These are phyloP conservation scores for Trichosporon sp. DNA, from an alignment of 1,284 basidiomycete species.

Conservation along the genomic window DNA sequence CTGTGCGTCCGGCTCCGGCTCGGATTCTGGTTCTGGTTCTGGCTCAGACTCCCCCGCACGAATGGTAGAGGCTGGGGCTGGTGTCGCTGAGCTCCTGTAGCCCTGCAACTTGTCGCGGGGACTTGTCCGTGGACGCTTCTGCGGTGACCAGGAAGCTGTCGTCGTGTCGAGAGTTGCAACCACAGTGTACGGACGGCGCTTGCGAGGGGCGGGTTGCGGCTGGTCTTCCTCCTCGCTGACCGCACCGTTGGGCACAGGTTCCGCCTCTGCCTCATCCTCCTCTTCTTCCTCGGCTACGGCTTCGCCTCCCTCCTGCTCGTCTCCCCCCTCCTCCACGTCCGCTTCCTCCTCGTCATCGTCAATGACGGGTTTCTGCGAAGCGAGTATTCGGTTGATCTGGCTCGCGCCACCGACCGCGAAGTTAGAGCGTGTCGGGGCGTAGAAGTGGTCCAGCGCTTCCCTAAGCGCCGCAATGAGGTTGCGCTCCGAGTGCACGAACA, in stretches of 20 bases:
- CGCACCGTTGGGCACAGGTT: no score
- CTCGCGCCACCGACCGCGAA: constrained; percentile 63
- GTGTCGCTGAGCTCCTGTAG: constrained; percentile 4
- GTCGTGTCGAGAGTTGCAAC: constrained; percentile 38
- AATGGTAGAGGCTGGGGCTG: constrained; percentile 27
- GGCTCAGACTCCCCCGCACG: not conserved
- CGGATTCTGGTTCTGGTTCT: not conserved
- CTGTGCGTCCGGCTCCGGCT: not conserved
- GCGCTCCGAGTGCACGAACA: constrained; percentile 86
- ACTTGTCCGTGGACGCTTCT: constrained; percentile 24
- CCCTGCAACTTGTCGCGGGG: not conserved
- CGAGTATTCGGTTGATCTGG: constrained; percentile 35
- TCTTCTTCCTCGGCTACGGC: not conserved
- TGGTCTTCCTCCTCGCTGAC: not conserved
- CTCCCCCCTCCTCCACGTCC: constrained; percentile 10
- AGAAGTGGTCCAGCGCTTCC: constrained; percentile 67
- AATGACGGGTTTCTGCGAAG: constrained; percentile 19
- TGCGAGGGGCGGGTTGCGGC: not conserved
- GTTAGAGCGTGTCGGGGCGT: constrained; percentile 69
- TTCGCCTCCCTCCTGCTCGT: not conserved
- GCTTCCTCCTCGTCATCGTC: constrained; percentile 26
- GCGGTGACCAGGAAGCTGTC: constrained; percentile 37
- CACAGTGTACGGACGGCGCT: not conserved
- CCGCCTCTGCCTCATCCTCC: not conserved
- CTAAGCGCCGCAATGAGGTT: constrained; percentile 78